These are phyloP conservation scores for Pseudogymnoascus sp. DNA, from an alignment of 2,329 filamentous ascomycete genomes.

Conservation along the genomic window DNA sequence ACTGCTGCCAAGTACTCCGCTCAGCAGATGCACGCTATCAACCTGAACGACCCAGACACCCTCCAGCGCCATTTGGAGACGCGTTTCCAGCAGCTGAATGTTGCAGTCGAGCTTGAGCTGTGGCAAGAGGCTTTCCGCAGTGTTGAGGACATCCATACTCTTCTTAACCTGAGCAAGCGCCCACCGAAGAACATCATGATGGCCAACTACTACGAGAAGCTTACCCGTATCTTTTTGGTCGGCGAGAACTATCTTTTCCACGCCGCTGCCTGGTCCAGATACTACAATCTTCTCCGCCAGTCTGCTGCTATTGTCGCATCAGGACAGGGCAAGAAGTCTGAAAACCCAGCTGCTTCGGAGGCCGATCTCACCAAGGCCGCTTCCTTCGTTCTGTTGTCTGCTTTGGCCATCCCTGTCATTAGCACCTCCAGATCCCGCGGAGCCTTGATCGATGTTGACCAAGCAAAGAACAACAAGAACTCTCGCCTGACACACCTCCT, in stretches of 20 bases:
- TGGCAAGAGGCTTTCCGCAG: slow-evolving; percentile 99
- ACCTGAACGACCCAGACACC: slow-evolving; percentile 94
- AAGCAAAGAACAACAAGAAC: slow-evolving; percentile 98
- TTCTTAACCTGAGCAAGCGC: slow-evolving; percentile 95
- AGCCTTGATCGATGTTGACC: slow-evolving; percentile 92
- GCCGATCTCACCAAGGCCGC: slow-evolving; percentile 88
- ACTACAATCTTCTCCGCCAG: slow-evolving; percentile 92
- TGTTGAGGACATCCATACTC: slow-evolving; percentile 96
- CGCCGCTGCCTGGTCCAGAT: slow-evolving; percentile 91
- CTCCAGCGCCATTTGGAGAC: slow-evolving; percentile 96
- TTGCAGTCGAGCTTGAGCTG: slow-evolving; percentile 92
- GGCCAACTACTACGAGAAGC: slow-evolving; percentile 99
- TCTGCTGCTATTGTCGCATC: slow-evolving; percentile 74
- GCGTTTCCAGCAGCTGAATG: slow-evolving; percentile 96
- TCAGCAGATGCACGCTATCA: slow-evolving; percentile 94
- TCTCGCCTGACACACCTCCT: slow-evolving; percentile 91
- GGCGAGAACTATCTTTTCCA: slow-evolving; percentile 99
- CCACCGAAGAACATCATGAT: slow-evolving; percentile 99
- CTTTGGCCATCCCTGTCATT: slow-evolving; percentile 96
- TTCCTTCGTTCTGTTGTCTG: slow-evolving; percentile 90
- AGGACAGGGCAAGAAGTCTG: slow-evolving; percentile 83
- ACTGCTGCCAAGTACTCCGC: slow-evolving; percentile 98
- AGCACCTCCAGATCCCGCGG: slow-evolving; percentile 95
- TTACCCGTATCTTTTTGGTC: slow-evolving; percentile 95
- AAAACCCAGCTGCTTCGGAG: slow-evolving; percentile 84